A percentile compares a stretch with the other conserved stretches of the same genome.
phyloP scores from a whole-genome alignment of 179 eudicot species.

The Heliamphora pulchella region DNA sequence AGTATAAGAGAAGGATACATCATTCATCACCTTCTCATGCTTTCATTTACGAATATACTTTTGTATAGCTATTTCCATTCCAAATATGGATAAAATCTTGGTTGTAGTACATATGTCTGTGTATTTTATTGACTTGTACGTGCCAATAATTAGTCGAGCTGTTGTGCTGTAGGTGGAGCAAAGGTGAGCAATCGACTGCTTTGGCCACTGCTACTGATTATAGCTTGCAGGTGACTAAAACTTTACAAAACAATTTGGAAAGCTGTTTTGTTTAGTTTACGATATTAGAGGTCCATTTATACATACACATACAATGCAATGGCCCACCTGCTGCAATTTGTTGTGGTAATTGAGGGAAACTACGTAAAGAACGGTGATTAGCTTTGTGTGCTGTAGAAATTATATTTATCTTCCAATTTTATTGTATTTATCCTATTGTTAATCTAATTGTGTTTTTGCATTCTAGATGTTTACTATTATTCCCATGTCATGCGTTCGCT shows the following conservation, averaged over 20 bases:
- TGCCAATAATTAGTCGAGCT: not conserved
- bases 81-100: not conserved
- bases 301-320: not conserved
- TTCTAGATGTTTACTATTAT: not conserved
- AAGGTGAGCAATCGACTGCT: slow-evolving; percentile 93
- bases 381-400: not conserved
- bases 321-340: slow-evolving; percentile 1
- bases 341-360: slow-evolving; percentile 10
- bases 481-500: not conserved
- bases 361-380: not conserved
- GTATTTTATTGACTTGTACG: not conserved
- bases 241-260: not conserved
- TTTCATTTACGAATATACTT: not conserved
- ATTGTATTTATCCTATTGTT: not conserved
- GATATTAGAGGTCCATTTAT: not conserved
- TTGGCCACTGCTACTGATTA: slow-evolving; percentile 66
- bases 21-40: not conserved
- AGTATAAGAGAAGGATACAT: not conserved
- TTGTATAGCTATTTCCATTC: not conserved
- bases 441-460: not conserved
- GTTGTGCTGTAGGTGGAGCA: slow-evolving; percentile 64
- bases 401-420: not conserved
- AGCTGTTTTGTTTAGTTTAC: not conserved
- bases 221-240: slow-evolving; percentile 45
- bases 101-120: not conserved